Base-by-base conservation (phyloP, 768 basidiomycete genomes). In the Suillus fuscotomentosus region DNA sequence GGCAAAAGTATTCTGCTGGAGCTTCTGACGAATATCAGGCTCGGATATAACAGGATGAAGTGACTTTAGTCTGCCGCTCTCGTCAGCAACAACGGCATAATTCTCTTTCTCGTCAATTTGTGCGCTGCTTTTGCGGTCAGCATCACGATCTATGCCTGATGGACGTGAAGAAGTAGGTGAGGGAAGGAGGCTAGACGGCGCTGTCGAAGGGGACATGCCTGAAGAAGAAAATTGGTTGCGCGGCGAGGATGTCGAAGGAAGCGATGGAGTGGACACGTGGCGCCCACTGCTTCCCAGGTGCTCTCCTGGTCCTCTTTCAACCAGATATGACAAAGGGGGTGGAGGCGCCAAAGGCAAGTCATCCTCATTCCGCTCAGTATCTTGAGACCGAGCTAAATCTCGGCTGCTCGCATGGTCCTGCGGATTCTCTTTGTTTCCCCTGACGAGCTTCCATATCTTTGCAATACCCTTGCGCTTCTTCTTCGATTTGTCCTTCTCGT, bases 301-400 rank as follows among this genome's bases (percentile, higher is more conserved):
- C 51, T 86, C 83, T n/a, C 83, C 82, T 48, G 84, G 84, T 63
- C 84, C 81, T 66, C 79, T 76, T 65, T 76, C 78, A 3, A 94
- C 94, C 55, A 98, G 84, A 77, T 95, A 96, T 0, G 94, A 94
- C 60, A 99, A 72, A 5, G 94, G 90, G 5, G 97, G 97, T 3
- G 97, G 97, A 1, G 96, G 97, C 3, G 91, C 88, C 47, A 97
- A 80, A 4, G 93, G 95, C 10, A 82, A 75, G 68, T 91, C 87
- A 70, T 94, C 92, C 3, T 92, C 89, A 50, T 74, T 36, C 71
- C 73, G 71, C 57, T 59, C 57, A 20, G 24, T 59, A 50, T 75
- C 65, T 17, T 74, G 47, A 75, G 81, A 66, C 82, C 84, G 81
- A 7, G 78, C 69, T 17, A 77, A 71, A 11, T 76, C 75, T 34